Conservation (phyloP, 148 eudicot species). For the Chenopodium album region DNA sequence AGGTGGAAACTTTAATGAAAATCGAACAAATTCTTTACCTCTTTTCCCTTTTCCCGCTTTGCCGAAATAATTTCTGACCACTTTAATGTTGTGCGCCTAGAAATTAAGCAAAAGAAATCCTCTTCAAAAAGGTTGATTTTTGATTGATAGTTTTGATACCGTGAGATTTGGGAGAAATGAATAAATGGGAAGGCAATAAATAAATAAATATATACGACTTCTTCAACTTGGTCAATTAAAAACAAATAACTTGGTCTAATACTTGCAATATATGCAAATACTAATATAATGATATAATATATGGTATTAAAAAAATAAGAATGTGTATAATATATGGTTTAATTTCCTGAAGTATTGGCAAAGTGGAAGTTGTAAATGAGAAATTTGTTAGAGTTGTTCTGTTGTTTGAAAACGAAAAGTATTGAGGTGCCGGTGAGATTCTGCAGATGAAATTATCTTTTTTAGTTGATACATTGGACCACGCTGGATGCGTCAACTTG, state of each 20-base stretch:
- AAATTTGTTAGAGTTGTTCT: neutral
- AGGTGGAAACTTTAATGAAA: neutral
- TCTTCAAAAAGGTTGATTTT: neutral
- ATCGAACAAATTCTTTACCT: conserved; percentile 2
- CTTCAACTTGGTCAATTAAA: conserved; percentile 25
- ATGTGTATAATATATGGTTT: too few species aligned
- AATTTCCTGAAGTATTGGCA: neutral
- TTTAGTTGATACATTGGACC: neutral
- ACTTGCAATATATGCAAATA: too few species aligned
- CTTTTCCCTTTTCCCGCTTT: conserved; percentile 5
- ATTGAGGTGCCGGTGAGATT: conserved; percentile 9
- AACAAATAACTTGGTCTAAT: too few species aligned
- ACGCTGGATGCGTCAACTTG: conserved; percentile 11
- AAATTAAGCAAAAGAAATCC: neutral
- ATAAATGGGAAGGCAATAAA: neutral
- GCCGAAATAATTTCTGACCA: neutral
- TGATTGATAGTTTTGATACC: neutral
- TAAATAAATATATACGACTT: conserved; percentile 3
- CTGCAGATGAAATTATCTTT: neutral
- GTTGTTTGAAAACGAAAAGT: neutral
- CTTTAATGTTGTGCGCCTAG: neutral
- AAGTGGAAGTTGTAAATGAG: neutral
- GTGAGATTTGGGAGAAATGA: neutral
- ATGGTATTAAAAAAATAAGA: too few species aligned
- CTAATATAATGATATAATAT: too few species aligned